Evolutionary conservation across 768 basidiomycete genomes (phyloP).

Genomic region (Russula lepida): DNA sequence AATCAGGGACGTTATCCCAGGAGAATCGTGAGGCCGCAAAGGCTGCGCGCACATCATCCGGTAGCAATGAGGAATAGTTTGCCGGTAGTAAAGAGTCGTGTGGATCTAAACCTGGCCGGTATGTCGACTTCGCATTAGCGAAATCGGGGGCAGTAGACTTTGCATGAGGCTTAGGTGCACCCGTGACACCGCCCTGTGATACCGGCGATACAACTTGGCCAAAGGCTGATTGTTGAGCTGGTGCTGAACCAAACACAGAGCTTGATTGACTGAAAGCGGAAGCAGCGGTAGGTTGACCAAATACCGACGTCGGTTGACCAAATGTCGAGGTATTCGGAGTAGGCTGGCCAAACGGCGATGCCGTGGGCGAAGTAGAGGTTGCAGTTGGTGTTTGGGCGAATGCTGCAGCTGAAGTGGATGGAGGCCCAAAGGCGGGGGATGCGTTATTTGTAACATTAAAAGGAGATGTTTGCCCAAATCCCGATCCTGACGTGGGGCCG

Average conservation of each 20-base stretch:
- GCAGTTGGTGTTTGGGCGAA: slow-evolving; percentile 11
- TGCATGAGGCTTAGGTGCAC: slow-evolving; percentile 16
- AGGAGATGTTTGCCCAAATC: slow-evolving; percentile 29
- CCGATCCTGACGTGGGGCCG: slow-evolving; percentile 25
- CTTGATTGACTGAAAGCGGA: slow-evolving; percentile 44
- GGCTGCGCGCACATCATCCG: slow-evolving; percentile 39
- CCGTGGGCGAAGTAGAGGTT: background rate
- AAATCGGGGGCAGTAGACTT: slow-evolving; percentile 26
- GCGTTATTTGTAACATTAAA: background rate
- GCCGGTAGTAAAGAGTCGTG: slow-evolving; percentile 47
- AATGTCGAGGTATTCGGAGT: slow-evolving; percentile 27
- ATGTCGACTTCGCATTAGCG: slow-evolving; percentile 28
- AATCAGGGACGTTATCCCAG: slow-evolving; percentile 60
- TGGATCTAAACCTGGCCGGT: slow-evolving; percentile 40
- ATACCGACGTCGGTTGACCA: slow-evolving; percentile 27
- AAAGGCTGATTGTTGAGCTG: slow-evolving; percentile 4
- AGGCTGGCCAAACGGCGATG: slow-evolving; percentile 17
- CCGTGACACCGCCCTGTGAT: background rate
- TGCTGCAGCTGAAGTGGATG: background rate
- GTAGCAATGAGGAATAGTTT: slow-evolving; percentile 48
- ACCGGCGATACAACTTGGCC: slow-evolving; percentile 5
- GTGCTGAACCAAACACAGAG: slow-evolving; percentile 34
- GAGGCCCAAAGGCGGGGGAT: slow-evolving; percentile 6
- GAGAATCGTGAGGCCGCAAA: slow-evolving; percentile 48
- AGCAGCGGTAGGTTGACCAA: slow-evolving; percentile 27